Base-by-base conservation (phyloP, 495 filamentous ascomycete genomes). In the Tricharina praecox region DNA sequence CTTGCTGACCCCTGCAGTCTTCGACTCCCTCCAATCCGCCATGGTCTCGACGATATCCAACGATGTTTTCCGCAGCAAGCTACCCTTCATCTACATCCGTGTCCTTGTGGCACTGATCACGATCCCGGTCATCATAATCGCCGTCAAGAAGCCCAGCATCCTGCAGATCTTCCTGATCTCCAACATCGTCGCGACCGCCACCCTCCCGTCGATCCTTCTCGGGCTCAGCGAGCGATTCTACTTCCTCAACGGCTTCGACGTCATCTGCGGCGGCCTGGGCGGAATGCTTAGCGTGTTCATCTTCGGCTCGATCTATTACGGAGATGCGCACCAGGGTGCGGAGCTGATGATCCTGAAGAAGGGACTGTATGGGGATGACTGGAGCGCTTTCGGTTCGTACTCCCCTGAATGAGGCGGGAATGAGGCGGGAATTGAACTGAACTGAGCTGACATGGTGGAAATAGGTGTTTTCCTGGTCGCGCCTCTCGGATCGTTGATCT, bases 141-240 rank as follows among this genome's bases (percentile, higher is more conserved):
- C 81, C 23, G 67, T 85, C 37, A 78, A 76, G 54, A 73, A 73
- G 11, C 81, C 81, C 2, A 73, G 70, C 34, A 75, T 85, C 48
- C 62, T 85, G 26, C 76, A 81, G 62, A 83, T 85, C 50, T 85
- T 79, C 62, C 67, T 85, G 26, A 82, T 85, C 38, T 76, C 77
- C 15, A 81, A 85, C 48, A 70, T 85, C 4, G 69, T 84, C 20
- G 79, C 78, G 41, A 76, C 81, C 4, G 70, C 79, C 24, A 68
- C 73, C 18, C 78, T 85, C 32, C 81, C 81, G 1, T 70, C 77
- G 3, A 67, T 85, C 4, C 60, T 82, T 16, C 64, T 85, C 5
- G 81, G 81, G 0, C 62, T 85, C 20, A 45, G 52, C 21, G 20
- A 39, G 2, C 2, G 11, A 1, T 42, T 59, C 18, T 83, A 81